Evolutionary conservation across 106 monocot species (phyloP).

Genomic region (Amphibolis antarctica): DNA sequence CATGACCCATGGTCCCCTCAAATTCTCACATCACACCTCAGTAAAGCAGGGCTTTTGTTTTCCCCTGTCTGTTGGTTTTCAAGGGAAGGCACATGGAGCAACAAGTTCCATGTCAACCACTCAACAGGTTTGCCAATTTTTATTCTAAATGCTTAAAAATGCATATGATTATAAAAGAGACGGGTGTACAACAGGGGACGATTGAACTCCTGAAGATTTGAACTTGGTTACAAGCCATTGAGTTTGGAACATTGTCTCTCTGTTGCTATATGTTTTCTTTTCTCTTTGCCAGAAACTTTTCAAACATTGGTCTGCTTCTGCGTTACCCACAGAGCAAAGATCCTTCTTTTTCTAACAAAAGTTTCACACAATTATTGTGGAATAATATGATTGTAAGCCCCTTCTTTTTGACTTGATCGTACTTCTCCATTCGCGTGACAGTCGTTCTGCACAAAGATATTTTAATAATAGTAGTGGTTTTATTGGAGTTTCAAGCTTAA

Average conservation of each 20-base stretch:
- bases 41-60: neutral
- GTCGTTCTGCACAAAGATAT: no score
- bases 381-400: neutral
- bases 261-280: neutral
- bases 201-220: neutral
- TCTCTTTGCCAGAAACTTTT: neutral
- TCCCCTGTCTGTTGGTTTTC: no score
- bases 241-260: neutral
- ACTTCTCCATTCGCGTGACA: no score
- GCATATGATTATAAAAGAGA: no score
- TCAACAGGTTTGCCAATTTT: no score
- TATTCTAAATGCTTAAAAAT: no score
- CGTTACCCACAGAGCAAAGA: neutral
- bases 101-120: no score
- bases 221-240: neutral
- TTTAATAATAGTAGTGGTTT: no score
- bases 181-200: no score
- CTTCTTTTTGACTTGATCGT: neutral
- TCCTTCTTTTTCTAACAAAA: neutral
- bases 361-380: slow-evolving; percentile 1
- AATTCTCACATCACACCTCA: neutral
- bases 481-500: no score
- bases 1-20: neutral
- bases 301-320: neutral
- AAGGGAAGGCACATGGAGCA: no score